These are phyloP conservation scores for Shiraia sp. DNA, from an alignment of 2,329 filamentous ascomycete genomes.

Conservation along the genomic window DNA sequence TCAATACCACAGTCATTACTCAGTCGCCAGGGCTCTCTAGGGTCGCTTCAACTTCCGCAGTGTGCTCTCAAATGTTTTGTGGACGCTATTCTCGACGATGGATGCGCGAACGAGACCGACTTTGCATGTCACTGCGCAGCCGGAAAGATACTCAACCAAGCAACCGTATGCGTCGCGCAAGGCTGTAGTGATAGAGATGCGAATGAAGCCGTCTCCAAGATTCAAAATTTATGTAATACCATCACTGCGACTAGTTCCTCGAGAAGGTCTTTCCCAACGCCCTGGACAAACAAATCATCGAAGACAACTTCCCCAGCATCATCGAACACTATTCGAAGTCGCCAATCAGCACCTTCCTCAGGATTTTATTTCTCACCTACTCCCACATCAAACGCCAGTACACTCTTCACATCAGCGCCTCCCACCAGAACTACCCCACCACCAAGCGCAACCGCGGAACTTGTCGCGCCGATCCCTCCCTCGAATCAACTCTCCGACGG, in stretches of 20 bases:
- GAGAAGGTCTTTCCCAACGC: neutral
- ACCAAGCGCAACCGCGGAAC: neutral
- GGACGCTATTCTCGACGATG: constrained; percentile 16
- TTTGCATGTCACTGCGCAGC: constrained; percentile 23
- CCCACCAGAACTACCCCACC: constrained; percentile 1
- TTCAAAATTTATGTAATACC: too few species aligned
- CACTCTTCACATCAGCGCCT: neutral
- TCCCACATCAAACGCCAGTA: neutral
- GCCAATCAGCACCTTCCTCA: too few species aligned
- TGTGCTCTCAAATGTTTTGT: constrained; percentile 26
- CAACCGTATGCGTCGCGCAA: constrained; percentile 14
- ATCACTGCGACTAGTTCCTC: constrained; percentile 5
- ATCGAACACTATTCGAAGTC: too few species aligned
- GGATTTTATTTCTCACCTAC: too few species aligned
- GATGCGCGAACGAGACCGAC: constrained; percentile 20
- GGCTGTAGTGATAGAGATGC: constrained; percentile 8
- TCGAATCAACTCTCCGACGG: constrained; percentile 17
- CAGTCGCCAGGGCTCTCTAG: constrained; percentile 6
- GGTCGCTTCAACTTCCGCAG: constrained; percentile 13
- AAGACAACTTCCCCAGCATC: neutral
- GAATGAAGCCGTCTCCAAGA: constrained; percentile 10
- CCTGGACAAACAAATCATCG: neutral
- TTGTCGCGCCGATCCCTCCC: constrained; percentile 11
- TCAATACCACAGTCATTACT: constrained; percentile 7
- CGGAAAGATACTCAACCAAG: constrained; percentile 10